Base-by-base conservation (phyloP, 2,329 filamentous ascomycete genomes). In the Neonectria coccinea region DNA sequence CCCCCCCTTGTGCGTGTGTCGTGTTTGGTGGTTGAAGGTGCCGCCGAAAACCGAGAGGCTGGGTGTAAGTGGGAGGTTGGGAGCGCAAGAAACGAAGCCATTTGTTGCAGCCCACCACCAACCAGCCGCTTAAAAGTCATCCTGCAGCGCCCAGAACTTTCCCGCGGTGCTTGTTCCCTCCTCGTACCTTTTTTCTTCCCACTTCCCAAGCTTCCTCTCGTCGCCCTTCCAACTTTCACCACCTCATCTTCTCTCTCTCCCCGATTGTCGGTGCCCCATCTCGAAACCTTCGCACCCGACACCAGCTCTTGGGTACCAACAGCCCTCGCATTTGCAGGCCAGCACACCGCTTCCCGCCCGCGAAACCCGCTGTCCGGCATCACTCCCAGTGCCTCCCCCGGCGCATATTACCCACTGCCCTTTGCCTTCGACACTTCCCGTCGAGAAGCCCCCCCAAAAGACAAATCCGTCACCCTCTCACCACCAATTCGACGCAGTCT, bases 1-100 rank as follows among this genome's bases (percentile, higher is more conserved):
- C n/a, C 33, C 27, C 56, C n/a, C 33, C 27, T 52, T 52, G 45
- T 42, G 57, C 42, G 51, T 45, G 59, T 51, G 51, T 56, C 61
- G 59, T 56, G 65, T 65, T 68, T 64, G 67, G 65, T 66, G 65
- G 65, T 56, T 61, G 25, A 25, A 25, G 25, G 25, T 25, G 53
- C 67, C 64, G 53, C 54, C 68, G 68, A 65, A 74, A 71, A 67
- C 65, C 56, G 62, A 74, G 76, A 76, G 76, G 76, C 65, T 78
- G 75, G 76, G 67, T 74, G 71, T 75, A 77, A 77, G 75, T 76
- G 67, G 75, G 77, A 78, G 77, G 77, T 75, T 78, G 77, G 77
- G 77, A 73, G 54, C 45, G 56, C 62, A 60, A 44, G 59, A 64
- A 63, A 67, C 65, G 65, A 74, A 70, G 67, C 62, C 67, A 67